Percentiles rank a stretch among this genome's conserved stretches.
These are phyloP conservation scores for Malus sylvestris DNA, from an alignment of 306 rosid genomes.

Conservation along the genomic window DNA sequence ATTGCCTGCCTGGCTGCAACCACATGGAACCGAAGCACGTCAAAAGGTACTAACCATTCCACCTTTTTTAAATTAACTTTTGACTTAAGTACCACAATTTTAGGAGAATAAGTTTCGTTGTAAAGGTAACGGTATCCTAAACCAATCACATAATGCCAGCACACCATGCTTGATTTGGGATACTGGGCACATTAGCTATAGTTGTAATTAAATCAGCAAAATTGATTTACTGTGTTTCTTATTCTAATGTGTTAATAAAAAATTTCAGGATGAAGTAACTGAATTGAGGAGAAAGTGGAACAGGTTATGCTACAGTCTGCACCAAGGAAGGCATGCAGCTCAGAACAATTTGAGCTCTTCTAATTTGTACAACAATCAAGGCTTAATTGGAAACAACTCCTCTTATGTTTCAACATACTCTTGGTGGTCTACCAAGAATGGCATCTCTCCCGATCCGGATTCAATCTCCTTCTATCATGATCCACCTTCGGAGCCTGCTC, in stretches of 20 bases:
- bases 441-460: slow-evolving; percentile 43
- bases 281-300: slow-evolving; percentile 72
- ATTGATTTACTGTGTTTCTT: not conserved
- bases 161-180: not conserved
- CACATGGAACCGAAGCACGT: slow-evolving; percentile 44
- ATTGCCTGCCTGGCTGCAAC: slow-evolving; percentile 88
- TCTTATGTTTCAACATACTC: slow-evolving; percentile 49
- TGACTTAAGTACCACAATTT: slow-evolving; percentile 1
- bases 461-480: slow-evolving; percentile 57
- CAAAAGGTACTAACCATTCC: slow-evolving; percentile 45
- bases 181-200: not conserved
- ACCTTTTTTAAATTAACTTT: not conserved
- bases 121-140: no score
- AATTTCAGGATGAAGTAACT: slow-evolving; percentile 46
- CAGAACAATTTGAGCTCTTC: slow-evolving; percentile 34
- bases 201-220: not conserved
- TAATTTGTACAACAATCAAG: slow-evolving; percentile 22
- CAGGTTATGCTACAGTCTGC: slow-evolving; percentile 56
- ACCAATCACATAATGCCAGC: not conserved
- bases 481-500: slow-evolving; percentile 23
- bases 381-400: slow-evolving; percentile 34
- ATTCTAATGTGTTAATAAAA: not conserved
- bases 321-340: slow-evolving; percentile 44
- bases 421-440: slow-evolving; percentile 51
- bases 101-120: not conserved